Evolutionary conservation across 768 basidiomycete species (phyloP), one percentile per base, ranked within the genome.

Genomic region (Phaffia tasmanica): DNA sequence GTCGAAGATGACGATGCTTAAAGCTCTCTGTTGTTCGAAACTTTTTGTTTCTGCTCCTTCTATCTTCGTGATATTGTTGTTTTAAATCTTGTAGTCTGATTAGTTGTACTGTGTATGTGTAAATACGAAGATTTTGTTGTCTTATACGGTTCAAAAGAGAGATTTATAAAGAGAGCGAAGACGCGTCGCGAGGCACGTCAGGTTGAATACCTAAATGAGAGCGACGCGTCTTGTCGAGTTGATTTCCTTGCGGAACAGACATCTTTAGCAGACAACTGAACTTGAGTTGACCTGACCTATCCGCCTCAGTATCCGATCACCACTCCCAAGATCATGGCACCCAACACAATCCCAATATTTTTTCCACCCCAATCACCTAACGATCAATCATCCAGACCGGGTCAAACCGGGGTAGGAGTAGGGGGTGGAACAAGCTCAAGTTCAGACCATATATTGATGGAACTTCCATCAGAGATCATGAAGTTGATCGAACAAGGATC

Each of bases 381-480:
- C 11, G 60, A 29, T 0, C 55, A 11, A 11, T 42, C 35, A 42
- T 4, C 11, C 35, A 42, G 35, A 42, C 11, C 11, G 35, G 11
- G 35, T 42, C 35, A 42, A 11, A 42, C 35, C 35, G 35, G 35
- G 6, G 35, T 42, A 42, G 35, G 35, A 11, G 35, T 42, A 42
- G 35, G 35, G 11, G 35, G 35, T 5, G 35, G 35, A 42, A 42
- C 35, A 42, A 42, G 35, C 11, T 42, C 35, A 42, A 42, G 35
- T 54, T 54, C 64, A 6, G 42, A 35, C 0, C 67, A 69, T 32
- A n/a, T 69, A 51, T 67, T 77, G n/a, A 70, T 77, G 1, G 76
- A 77, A 48, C 71, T 77, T 5, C 73, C 75, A 0, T 30, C 70
- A 0, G 76, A 77, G 67, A 72, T 77, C 21, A 62, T 75, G 27